Conservation (phyloP, 2,329 filamentous ascomycete genomes). For the Orbilia javanica region DNA sequence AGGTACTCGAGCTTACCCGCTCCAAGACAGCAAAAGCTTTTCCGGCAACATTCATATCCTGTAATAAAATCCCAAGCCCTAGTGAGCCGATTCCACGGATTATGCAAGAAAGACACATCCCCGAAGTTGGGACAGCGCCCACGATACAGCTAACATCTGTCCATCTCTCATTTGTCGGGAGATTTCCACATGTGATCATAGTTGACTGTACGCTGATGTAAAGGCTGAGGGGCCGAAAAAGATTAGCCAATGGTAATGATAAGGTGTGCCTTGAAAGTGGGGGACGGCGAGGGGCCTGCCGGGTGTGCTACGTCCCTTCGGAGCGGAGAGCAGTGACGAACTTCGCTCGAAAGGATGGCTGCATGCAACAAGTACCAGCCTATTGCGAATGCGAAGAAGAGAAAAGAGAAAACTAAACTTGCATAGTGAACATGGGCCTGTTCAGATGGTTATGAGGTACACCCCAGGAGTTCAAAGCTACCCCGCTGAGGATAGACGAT, state of each 20-base stretch:
- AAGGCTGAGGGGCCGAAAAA: background rate
- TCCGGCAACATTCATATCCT: background rate
- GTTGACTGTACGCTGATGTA: background rate
- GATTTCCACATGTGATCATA: background rate
- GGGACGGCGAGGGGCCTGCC: conserved; percentile 14
- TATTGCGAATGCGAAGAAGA: background rate
- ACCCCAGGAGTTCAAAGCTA: background rate
- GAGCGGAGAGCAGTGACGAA: background rate
- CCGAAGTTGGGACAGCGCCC: conserved; percentile 6
- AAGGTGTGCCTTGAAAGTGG: conserved; percentile 3
- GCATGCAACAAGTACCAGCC: background rate
- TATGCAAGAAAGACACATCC: background rate
- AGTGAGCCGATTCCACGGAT: background rate
- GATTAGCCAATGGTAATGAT: conserved; percentile 18
- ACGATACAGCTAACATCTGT: conserved; percentile 11
- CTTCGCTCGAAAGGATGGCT: conserved; percentile 18
- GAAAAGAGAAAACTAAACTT: background rate
- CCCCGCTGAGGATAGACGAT: background rate
- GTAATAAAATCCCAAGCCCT: background rate
- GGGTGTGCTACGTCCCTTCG: background rate
- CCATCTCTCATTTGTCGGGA: background rate
- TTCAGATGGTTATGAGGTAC: background rate
- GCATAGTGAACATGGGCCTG: background rate
- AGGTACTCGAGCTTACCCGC: background rate
- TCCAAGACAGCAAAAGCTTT: background rate